Evolutionary conservation across 2,329 filamentous ascomycete species (phyloP).

Genomic region (Penicillium aurantiogriseum): DNA sequence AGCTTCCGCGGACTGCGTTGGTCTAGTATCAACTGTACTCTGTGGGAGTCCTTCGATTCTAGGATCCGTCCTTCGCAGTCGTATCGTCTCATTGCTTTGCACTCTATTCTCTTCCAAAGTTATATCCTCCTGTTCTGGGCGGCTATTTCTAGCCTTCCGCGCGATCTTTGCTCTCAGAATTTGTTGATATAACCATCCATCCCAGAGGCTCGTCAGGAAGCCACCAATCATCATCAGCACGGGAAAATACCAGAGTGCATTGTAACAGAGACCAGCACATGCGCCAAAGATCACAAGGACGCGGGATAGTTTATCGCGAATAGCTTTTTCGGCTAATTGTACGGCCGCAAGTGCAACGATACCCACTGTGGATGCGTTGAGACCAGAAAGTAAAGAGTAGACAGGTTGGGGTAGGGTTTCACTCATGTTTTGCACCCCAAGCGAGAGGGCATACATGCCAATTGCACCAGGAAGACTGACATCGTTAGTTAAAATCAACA

Average conservation of each 20-base stretch:
- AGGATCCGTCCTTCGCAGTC: constrained; percentile 11
- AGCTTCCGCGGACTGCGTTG: not conserved
- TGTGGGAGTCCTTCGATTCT: constrained; percentile 1
- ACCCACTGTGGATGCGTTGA: constrained; percentile 71
- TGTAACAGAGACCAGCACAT: constrained; percentile 67
- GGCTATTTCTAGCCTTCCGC: constrained; percentile 19
- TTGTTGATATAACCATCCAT: constrained; percentile 53
- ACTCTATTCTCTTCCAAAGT: constrained; percentile 9
- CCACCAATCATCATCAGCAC: constrained; percentile 60
- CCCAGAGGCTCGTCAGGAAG: constrained; percentile 54
- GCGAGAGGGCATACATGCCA: constrained; percentile 66
- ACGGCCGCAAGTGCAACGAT: constrained; percentile 70
- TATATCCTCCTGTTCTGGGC: constrained; percentile 9
- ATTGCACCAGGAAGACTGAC: constrained; percentile 64
- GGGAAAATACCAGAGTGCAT: constrained; percentile 73
- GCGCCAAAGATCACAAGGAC: constrained; percentile 63
- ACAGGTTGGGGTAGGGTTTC: constrained; percentile 60
- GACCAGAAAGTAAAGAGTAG: constrained; percentile 68
- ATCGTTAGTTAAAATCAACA: not conserved
- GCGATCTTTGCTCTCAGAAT: constrained; percentile 33
- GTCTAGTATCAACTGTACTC: not conserved
- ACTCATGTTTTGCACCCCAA: constrained; percentile 62
- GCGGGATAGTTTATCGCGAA: constrained; percentile 63
- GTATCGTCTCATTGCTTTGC: constrained; percentile 10
- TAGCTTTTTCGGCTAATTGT: constrained; percentile 64